Percentiles rank a stretch among this genome's conserved stretches.
These are phyloP conservation scores for Dionaea muscipula DNA, from an alignment of 179 eudicot genomes.

Conservation along the genomic window DNA sequence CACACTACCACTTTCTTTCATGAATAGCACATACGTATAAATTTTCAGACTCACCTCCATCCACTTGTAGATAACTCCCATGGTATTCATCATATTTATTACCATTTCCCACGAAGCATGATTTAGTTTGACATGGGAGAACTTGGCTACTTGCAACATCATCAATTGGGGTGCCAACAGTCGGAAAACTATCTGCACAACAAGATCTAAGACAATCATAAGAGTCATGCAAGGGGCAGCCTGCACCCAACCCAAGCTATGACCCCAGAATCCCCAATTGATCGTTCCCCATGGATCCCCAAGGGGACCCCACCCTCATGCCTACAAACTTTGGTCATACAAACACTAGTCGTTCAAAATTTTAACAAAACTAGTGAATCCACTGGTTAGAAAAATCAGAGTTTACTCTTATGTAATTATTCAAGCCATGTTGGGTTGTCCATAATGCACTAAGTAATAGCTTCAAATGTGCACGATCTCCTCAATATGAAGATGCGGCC, in stretches of 20 bases:
- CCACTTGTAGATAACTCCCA: conserved; percentile 31
- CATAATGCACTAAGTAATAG: too few relatives aligned
- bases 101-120: conserved; percentile 36
- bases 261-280: too few relatives aligned
- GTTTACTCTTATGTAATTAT: too few relatives aligned
- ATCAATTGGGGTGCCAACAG: conserved; percentile 4
- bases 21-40: conserved; percentile 18
- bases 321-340: too few relatives aligned
- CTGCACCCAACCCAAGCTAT: too few relatives aligned
- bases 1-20: conserved; percentile 9
- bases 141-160: conserved; percentile 31
- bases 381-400: too few relatives aligned
- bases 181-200: conserved; percentile 24
- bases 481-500: background rate
- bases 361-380: too few relatives aligned
- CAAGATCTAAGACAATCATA: background rate
- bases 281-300: too few relatives aligned
- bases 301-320: too few relatives aligned
- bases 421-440: too few relatives aligned
- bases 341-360: too few relatives aligned
- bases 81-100: conserved; percentile 36
- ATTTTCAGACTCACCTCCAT: conserved; percentile 21
- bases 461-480: background rate
- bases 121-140: conserved; percentile 39
- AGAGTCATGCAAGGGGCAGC: background rate